Evolutionary conservation across 164 flowering plant species (phyloP).

Genomic region (Tinospora cordifolia): DNA sequence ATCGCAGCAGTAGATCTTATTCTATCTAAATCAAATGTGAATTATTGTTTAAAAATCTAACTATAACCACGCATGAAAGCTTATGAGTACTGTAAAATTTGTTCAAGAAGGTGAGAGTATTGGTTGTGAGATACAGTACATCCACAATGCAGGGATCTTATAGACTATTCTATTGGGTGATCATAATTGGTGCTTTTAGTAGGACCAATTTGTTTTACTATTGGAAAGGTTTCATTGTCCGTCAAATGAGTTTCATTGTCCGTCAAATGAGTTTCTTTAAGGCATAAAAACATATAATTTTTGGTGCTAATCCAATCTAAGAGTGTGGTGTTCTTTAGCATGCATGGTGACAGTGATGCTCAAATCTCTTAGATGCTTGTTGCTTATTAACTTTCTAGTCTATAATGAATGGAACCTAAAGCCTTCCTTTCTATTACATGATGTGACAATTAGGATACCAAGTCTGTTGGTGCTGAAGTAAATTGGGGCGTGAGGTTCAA

Average conservation of each 20-base stretch:
- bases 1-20: not conserved
- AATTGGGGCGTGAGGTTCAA: constrained; percentile 98
- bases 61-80: not conserved
- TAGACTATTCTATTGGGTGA: not conserved
- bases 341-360: not conserved
- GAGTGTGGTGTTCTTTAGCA: not conserved
- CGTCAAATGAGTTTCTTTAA: too few species aligned
- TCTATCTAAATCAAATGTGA: not conserved
- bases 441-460: constrained; percentile 57
- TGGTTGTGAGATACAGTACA: not conserved
- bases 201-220: too few species aligned
- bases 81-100: not conserved
- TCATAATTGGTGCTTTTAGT: too few species aligned
- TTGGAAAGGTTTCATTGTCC: too few species aligned
- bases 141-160: not conserved
- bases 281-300: too few species aligned
- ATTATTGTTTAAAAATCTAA: not conserved
- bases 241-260: too few species aligned
- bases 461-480: constrained; percentile 94
- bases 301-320: not conserved
- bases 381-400: not conserved
- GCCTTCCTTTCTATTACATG: not conserved
- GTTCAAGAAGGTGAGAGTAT: not conserved
- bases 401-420: not conserved
- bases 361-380: not conserved